Evolutionary conservation across 2,329 filamentous ascomycete species (phyloP), one percentile per base, ranked within the genome.

Genomic region (Phoma sp.): DNA sequence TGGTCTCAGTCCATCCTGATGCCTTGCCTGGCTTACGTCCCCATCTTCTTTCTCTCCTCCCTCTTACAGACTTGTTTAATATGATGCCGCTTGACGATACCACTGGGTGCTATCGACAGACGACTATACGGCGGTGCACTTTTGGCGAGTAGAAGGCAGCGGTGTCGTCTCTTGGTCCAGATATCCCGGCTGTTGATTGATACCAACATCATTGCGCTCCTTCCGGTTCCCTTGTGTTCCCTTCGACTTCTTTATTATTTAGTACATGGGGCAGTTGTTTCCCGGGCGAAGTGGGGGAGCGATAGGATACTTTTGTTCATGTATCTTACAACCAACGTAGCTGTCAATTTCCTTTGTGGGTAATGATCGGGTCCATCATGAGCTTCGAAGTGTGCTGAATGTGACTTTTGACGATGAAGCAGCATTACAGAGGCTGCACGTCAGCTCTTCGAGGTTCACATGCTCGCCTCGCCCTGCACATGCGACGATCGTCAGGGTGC

Each of bases 191-290:
- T 69, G 72, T 72, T 75, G 73, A 73, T 75, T 74, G 73, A 75
- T 75, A 75, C 73, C 73, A 75, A 73, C 72, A 73, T 72, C 71
- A 73, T 74, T 74, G 73, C 73, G 66, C 70, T 74, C 72, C 67
- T 73, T 73, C 62, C 53, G 59, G 51, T 70, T 68, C 62, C 61
- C 65, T 67, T 69, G 60, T 59, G 60, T 67, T 56, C 60, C 63
- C 59, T 69, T 70, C 59, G 55, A 63, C 59, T 69, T 66, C 23
- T 66, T 68, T 69, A 70, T 69, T 73, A 64, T 72, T 71, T 73
- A 72, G 69, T 71, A 68, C 60, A 65, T 54, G 65, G 61, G 46
- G 65, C 65, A 72, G 70, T 64, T 64, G 67, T 68, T 18, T 64
- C 60, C 59, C 58, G 60, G 55, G 64, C 57, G 60, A 62, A 54